Evolutionary conservation across 2,329 filamentous ascomycete genomes (phyloP), one percentile per base, ranked within the genome.

Genomic region (Zymoseptoria passerinii): DNA sequence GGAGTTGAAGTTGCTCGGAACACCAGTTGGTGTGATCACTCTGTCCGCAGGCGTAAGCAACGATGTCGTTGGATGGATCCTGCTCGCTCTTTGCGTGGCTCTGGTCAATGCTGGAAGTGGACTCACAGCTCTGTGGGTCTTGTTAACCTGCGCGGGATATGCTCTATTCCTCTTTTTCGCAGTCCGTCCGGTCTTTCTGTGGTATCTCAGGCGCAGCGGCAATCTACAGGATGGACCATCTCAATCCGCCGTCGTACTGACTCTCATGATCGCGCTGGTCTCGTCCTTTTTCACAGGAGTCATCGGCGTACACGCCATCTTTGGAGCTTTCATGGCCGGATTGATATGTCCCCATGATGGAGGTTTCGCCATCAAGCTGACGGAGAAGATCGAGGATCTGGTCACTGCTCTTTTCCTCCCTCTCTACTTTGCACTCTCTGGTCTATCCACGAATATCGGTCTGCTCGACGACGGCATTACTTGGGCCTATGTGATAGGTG

Each of bases 251-350:
- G 88, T 96, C 48, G 86, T 87, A 10, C 74, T 96, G 28, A 96
- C 92, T 0, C 75, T 96, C 3, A 76, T 96, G 28, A 79, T 96
- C 55, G 86, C 88, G 0, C 79, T 97, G 16, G 79, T 82, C 0
- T 94, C 90, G 0, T 81, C 91, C 4, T 95, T 92, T 78, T 95
- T 95, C 70, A 95, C 91, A 0, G 85, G 87, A 57, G 88, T 94
- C 60, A 96, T 97, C 68, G 92, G 92, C 52, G 86, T 96, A 1
- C 92, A 97, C 71, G 84, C 92, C 57, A 96, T 97, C 70, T 97
- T 97, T 68, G 92, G 92, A 49, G 91, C 88, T 2, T 97, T 97
- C 71, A 79, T 96, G 59, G 83, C 92, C 49, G 92, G 92, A 1
- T 73, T 97, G 27, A 94, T 97, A 58, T 91, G 91, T 65, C 92